Percentiles rank a stretch among this genome's conserved stretches.
Evolutionary conservation across 2,329 filamentous ascomycete species (phyloP).

Genomic region (Aureobasidium mangrovei): DNA sequence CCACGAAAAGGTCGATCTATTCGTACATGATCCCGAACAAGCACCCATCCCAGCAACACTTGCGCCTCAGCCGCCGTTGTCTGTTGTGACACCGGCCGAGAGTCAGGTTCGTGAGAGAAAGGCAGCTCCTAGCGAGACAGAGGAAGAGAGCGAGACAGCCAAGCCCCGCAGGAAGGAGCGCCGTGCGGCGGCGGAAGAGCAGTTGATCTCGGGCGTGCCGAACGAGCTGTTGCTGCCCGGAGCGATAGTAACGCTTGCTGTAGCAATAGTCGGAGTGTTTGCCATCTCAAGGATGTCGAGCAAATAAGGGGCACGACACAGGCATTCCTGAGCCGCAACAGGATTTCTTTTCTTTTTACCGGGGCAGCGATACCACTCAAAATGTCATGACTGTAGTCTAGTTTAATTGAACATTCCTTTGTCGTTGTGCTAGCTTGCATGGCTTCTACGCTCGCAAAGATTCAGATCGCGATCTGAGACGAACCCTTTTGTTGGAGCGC

Average conservation of each 20-base stretch:
- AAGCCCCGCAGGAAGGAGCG: conserved; percentile 35
- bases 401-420: conserved; percentile 14
- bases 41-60: conserved; percentile 63
- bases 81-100: conserved; percentile 44
- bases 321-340: conserved; percentile 7
- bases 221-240: conserved; percentile 91
- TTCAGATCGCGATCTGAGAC: no score
- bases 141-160: conserved; percentile 40
- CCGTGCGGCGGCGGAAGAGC: conserved; percentile 42
- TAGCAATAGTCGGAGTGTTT: conserved; percentile 90
- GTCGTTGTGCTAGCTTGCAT: not conserved
- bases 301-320: not conserved
- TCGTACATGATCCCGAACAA: conserved; percentile 87
- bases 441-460: no score
- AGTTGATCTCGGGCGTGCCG: conserved; percentile 81
- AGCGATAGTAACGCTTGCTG: conserved; percentile 88
- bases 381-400: conserved; percentile 2
- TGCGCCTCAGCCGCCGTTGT: conserved; percentile 49
- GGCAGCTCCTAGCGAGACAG: conserved; percentile 38
- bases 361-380: conserved; percentile 12
- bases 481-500: no score
- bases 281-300: conserved; percentile 47
- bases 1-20: conserved; percentile 91
- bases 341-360: conserved; percentile 2
- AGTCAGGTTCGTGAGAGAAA: conserved; percentile 39